Evolutionary conservation across 306 rosid genomes (phyloP).

Genomic region (Castanea mollissima): DNA sequence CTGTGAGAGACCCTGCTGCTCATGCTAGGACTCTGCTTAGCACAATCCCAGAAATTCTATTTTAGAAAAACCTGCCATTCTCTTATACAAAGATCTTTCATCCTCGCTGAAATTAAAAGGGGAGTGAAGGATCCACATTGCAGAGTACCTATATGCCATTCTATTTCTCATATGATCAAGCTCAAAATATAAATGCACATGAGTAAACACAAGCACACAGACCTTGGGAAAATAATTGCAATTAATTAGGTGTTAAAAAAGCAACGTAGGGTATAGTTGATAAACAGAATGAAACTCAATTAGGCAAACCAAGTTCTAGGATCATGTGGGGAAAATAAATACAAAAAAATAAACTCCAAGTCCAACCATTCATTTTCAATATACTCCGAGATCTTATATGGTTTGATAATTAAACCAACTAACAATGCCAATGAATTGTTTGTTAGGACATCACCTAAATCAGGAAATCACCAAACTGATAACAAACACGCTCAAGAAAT

Average conservation of each 20-base stretch:
- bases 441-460: background rate
- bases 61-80: background rate
- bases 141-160: too few relatives aligned
- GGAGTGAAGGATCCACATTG: too few relatives aligned
- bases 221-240: background rate
- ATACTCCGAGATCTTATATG: background rate
- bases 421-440: background rate
- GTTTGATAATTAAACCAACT: background rate
- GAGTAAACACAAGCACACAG: background rate
- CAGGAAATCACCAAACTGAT: background rate
- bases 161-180: too few relatives aligned
- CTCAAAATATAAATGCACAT: too few relatives aligned
- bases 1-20: background rate
- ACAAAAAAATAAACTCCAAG: background rate
- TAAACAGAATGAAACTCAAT: background rate
- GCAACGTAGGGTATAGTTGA: background rate
- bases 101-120: background rate
- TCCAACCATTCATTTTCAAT: background rate
- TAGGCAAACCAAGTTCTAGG: background rate
- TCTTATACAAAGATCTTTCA: background rate
- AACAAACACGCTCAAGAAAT: background rate
- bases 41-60: background rate
- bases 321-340: background rate
- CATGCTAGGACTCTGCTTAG: background rate
- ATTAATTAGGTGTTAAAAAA: background rate